Evolutionary conservation across 1,284 basidiomycete species (phyloP).

Genomic region (Ceratobasidium sp.): DNA sequence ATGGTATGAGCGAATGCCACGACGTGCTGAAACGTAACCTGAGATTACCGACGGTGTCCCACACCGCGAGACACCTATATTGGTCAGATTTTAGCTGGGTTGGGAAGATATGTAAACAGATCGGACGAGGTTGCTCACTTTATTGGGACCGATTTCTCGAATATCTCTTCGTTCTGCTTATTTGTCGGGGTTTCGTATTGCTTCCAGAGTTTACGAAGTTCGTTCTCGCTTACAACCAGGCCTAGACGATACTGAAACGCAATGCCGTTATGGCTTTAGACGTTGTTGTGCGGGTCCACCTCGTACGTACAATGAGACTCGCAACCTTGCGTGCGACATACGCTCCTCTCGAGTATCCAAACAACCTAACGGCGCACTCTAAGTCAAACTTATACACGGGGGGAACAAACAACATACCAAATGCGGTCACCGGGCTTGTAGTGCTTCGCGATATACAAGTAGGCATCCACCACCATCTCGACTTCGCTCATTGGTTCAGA

Average conservation of each 20-base stretch:
- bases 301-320: conserved; percentile 41
- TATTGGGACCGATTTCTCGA: no score
- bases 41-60: conserved; percentile 37
- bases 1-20: no score
- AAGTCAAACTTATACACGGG: no score
- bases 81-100: no score
- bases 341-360: conserved; percentile 42
- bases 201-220: conserved; percentile 24
- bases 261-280: neutral
- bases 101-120: no score
- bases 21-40: no score
- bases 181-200: neutral
- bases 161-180: no score
- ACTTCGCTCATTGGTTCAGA: conserved; percentile 7
- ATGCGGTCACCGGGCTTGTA: conserved; percentile 5
- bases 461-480: conserved; percentile 2
- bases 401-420: no score
- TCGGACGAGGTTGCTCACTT: no score
- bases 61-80: conserved; percentile 13
- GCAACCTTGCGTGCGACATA: conserved; percentile 47
- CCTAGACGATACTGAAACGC: conserved; percentile 34
- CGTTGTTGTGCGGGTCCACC: no score
- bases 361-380: no score
- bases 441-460: conserved; percentile 6
- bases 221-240: conserved; percentile 2